These are phyloP conservation scores for Tricholoma hemisulphureum DNA, from an alignment of 768 basidiomycete species.

Conservation along the genomic window DNA sequence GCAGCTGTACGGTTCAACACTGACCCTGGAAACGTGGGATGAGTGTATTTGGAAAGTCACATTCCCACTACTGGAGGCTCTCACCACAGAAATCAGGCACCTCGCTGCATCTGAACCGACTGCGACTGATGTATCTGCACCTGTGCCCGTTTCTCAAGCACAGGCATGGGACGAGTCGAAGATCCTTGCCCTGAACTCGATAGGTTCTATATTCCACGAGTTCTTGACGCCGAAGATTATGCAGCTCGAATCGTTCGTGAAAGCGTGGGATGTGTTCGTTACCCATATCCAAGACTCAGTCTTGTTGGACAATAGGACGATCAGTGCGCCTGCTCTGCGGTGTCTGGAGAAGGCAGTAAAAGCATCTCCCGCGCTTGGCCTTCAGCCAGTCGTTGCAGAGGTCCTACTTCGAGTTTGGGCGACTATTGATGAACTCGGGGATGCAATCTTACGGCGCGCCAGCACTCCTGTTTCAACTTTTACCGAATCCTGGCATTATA, in stretches of 20 bases:
- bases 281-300: slow-evolving; percentile 70
- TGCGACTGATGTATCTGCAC: neutral
- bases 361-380: slow-evolving; percentile 47
- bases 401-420: slow-evolving; percentile 67
- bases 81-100: slow-evolving; percentile 55
- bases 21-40: slow-evolving; percentile 83
- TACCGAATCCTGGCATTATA: slow-evolving; percentile 22
- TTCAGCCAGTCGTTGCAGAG: slow-evolving; percentile 42
- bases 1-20: slow-evolving; percentile 87
- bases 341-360: slow-evolving; percentile 79
- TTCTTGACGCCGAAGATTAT: slow-evolving; percentile 77
- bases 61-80: slow-evolving; percentile 78
- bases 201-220: slow-evolving; percentile 80
- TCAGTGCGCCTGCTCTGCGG: slow-evolving; percentile 82
- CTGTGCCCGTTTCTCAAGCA: slow-evolving; percentile 14
- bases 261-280: slow-evolving; percentile 76
- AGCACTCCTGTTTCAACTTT: slow-evolving; percentile 15
- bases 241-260: slow-evolving; percentile 63
- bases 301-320: slow-evolving; percentile 59
- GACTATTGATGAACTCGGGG: slow-evolving; percentile 65
- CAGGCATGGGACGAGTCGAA: slow-evolving; percentile 87
- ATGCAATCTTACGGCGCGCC: slow-evolving; percentile 39
- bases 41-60: slow-evolving; percentile 90
- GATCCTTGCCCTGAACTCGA: slow-evolving; percentile 77
- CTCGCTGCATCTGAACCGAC: slow-evolving; percentile 21